Conservation (phyloP, 768 basidiomycete species). For the Vishniacozyma victoriae region DNA sequence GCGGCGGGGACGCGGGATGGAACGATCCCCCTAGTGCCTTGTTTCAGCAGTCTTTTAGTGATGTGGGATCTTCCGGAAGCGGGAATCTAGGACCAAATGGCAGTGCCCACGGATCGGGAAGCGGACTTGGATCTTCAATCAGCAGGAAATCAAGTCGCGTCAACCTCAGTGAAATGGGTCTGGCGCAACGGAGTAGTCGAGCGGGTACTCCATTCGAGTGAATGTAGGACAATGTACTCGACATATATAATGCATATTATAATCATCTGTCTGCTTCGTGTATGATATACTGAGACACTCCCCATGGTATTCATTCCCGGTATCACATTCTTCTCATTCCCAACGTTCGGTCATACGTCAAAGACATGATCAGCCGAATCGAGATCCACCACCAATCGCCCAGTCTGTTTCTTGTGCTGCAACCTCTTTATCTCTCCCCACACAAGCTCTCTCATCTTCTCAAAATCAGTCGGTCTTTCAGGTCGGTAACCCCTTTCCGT, state of each 20-base stretch:
- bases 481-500: slow-evolving; percentile 37
- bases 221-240: background rate
- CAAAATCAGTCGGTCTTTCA: slow-evolving; percentile 38
- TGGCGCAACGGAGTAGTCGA: slow-evolving; percentile 29
- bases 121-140: slow-evolving; percentile 1
- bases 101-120: background rate
- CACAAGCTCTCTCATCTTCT: slow-evolving; percentile 40
- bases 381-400: slow-evolving; percentile 26
- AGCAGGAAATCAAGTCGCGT: slow-evolving; percentile 41
- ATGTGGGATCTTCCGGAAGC: background rate
- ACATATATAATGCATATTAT: no score
- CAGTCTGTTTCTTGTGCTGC: slow-evolving; percentile 28
- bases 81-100: background rate
- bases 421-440: slow-evolving; percentile 44
- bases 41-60: no score
- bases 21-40: slow-evolving; percentile 38
- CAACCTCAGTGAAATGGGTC: slow-evolving; percentile 39
- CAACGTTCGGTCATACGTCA: background rate
- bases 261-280: no score
- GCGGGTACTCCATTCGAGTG: slow-evolving; percentile 12
- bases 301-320: background rate
- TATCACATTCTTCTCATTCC: background rate
- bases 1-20: slow-evolving; percentile 25
- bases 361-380: slow-evolving; percentile 17
- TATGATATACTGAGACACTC: background rate